Base-by-base conservation (phyloP, 768 basidiomycete species). In the Suillus bovinus region DNA sequence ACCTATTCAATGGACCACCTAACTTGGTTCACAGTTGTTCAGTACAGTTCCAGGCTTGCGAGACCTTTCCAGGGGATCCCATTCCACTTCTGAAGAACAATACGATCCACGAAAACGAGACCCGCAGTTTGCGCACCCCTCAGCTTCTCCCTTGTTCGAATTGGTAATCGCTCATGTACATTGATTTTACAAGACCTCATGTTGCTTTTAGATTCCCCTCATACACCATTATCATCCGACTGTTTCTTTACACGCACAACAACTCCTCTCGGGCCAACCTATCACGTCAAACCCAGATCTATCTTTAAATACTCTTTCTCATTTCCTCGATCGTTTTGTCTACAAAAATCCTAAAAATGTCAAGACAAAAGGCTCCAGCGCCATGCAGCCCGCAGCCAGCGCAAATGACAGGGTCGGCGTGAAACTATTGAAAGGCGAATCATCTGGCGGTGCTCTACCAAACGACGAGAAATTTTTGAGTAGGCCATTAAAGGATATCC, bases 311-410 rank as follows among this genome's bases (percentile, higher is more conserved):
- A 96, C 95, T 0, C 85, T 98, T 27, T 89, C 92, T 0, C 93
- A 95, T 69, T 98, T 99, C 85, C 84, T 99, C 44, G 97, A 99
- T 72, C 86, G 96, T 3, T 98, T 99, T 77, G 93, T 98, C 47
- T 98, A 94, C 80, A 93, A 95, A 75, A 98, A 99, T 72, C 89
- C 95, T 1, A 99, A 98, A 79, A 88, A 89, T 68, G 65, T 76
- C 2, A 81, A 79, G 61, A 78, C 84, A 9, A 89, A 87, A 70
- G 96, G 95, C n/a, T 81, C 86, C 0, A 93, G 90, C 64, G 91
- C 92, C 60, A 99, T 99, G 97, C 96, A 99, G 77, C 94, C 94
- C n/a, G 86, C 88, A 1, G 90, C 90, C 7, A 83, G 82, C 54
- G 81, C 80, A 1, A 67, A 83, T n/a, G 89, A 88, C 61, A 79